Percentiles rank a stretch among this genome's conserved stretches.
phyloP scores from a whole-genome alignment of 1,284 basidiomycete species.

The Apiotrichum gamsii region DNA sequence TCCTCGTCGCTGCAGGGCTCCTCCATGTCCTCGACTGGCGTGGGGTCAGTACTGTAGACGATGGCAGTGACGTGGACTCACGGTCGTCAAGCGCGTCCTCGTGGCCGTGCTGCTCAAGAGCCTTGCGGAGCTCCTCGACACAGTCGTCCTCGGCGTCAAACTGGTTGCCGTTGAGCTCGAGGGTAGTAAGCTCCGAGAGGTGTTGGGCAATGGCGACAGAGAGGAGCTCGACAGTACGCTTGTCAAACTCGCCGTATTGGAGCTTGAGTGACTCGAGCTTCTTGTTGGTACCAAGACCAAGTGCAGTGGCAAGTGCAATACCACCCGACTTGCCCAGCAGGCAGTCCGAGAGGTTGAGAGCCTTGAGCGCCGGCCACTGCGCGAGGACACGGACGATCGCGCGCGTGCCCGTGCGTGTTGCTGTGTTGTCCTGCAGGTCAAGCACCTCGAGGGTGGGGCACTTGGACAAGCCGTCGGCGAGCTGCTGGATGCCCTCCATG shows the following conservation, averaged over 20 bases:
- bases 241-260: conserved; percentile 84
- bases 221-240: conserved; percentile 61
- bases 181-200: conserved; percentile 55
- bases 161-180: conserved; percentile 86
- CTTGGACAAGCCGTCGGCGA: conserved; percentile 68
- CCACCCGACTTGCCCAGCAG: conserved; percentile 63
- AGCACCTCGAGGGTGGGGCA: conserved; percentile 67
- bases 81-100: conserved; percentile 72
- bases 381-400: conserved; percentile 68
- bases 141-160: conserved; percentile 73
- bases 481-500: conserved; percentile 81
- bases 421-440: conserved; percentile 95
- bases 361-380: conserved; percentile 65
- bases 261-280: conserved; percentile 69
- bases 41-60: no score
- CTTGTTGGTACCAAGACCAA: conserved; percentile 59
- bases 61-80: no score
- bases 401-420: conserved; percentile 64
- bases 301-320: conserved; percentile 59
- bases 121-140: conserved; percentile 59
- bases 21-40: conserved; percentile 61
- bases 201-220: conserved; percentile 60
- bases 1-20: conserved; percentile 53
- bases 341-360: conserved; percentile 88
- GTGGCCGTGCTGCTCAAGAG: conserved; percentile 66